Percentiles rank a stretch among this genome's conserved stretches.
Evolutionary conservation across 2,329 filamentous ascomycete species (phyloP).

Genomic region (Phoma sp.): DNA sequence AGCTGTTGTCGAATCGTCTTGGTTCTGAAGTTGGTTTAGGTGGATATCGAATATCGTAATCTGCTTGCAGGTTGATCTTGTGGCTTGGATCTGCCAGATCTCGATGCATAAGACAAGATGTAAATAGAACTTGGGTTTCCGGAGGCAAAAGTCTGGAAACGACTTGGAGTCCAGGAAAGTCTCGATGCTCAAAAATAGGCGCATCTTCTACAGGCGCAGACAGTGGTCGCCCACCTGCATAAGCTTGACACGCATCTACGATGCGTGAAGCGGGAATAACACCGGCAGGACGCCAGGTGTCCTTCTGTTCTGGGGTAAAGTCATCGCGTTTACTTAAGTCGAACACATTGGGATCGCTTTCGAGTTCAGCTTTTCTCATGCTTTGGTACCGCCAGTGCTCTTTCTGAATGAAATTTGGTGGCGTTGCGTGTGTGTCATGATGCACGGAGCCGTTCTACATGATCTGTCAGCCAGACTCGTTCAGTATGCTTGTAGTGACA

Average conservation of each 20-base stretch:
- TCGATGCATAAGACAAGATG: constrained; percentile 77
- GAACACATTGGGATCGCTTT: constrained; percentile 57
- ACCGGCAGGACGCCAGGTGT: constrained; percentile 38
- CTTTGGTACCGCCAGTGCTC: constrained; percentile 64
- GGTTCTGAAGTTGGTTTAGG: constrained; percentile 45
- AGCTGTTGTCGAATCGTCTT: constrained; percentile 38
- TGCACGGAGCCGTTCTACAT: constrained; percentile 36
- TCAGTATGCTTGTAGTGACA: constrained; percentile 26
- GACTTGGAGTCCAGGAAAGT: constrained; percentile 70
- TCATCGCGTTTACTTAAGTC: constrained; percentile 43
- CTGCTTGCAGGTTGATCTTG: constrained; percentile 85
- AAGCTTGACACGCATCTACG: constrained; percentile 40
- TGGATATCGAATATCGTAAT: constrained; percentile 74
- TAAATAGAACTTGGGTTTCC: constrained; percentile 72
- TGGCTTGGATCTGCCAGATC: constrained; percentile 78
- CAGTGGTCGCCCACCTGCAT: constrained; percentile 38
- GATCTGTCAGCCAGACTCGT: constrained; percentile 32
- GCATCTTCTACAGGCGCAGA: constrained; percentile 31
- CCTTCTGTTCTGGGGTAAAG: constrained; percentile 45
- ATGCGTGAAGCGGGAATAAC: constrained; percentile 38
- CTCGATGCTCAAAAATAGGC: constrained; percentile 45
- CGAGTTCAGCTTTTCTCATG: constrained; percentile 60
- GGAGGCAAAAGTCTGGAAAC: constrained; percentile 77
- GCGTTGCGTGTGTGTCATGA: constrained; percentile 47
- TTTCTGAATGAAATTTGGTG: constrained; percentile 45